Conservation (phyloP, 2,329 filamentous ascomycete species). For the Fusarium bactridioides region DNA sequence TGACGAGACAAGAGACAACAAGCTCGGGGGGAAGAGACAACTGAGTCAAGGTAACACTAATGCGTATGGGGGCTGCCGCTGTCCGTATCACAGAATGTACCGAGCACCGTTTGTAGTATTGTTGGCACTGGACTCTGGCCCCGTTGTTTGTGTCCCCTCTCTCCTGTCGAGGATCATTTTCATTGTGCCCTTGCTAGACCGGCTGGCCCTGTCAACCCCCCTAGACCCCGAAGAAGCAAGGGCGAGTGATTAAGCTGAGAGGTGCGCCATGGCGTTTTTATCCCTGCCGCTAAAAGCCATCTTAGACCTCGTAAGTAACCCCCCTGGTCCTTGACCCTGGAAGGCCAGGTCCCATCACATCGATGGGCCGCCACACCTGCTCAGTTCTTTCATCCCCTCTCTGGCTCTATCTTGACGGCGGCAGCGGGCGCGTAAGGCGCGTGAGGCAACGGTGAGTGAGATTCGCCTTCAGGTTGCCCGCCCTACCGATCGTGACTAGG, state of each 20-base stretch:
- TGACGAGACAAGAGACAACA: conserved; percentile 41
- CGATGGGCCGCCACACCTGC: conserved; percentile 6
- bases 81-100: conserved; percentile 34
- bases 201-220: background rate
- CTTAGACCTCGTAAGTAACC: conserved; percentile 5
- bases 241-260: background rate
- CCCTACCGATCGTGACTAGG: conserved; percentile 30
- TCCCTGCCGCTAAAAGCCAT: conserved; percentile 9
- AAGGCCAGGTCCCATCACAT: conserved; percentile 11
- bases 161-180: conserved; percentile 14
- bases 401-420: conserved; percentile 8
- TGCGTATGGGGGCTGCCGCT: conserved; percentile 19
- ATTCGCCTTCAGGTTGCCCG: conserved; percentile 35
- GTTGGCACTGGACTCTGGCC: conserved; percentile 31
- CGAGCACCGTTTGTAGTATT: conserved; percentile 34
- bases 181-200: conserved; percentile 5
- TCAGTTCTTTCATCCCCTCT: conserved; percentile 3
- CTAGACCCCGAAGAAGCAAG: conserved; percentile 9
- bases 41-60: conserved; percentile 35
- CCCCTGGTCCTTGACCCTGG: conserved; percentile 5
- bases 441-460: conserved; percentile 32
- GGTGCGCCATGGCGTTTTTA: conserved; percentile 17
- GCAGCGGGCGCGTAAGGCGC: conserved; percentile 39
- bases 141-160: conserved; percentile 1
- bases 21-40: conserved; percentile 43